phyloP scores from a whole-genome alignment of 768 basidiomycete species.

The Termitomyces sp. region DNA sequence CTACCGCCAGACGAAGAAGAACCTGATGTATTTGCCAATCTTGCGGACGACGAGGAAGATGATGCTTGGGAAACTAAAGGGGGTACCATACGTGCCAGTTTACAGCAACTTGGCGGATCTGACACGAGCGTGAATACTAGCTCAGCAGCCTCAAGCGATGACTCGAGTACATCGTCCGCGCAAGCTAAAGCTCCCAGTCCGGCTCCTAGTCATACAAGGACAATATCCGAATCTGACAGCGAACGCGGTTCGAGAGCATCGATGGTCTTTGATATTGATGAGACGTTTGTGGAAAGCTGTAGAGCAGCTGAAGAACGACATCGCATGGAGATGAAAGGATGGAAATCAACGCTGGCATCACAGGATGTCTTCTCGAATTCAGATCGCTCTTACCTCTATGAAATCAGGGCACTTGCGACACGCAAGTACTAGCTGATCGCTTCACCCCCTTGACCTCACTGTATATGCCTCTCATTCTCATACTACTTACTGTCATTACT shows the following conservation, averaged over 20 bases:
- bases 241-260: slow-evolving; percentile 80
- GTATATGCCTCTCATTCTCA: slow-evolving; percentile 10
- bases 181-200: slow-evolving; percentile 52
- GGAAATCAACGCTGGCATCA: slow-evolving; percentile 44
- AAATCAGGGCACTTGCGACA: slow-evolving; percentile 84
- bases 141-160: slow-evolving; percentile 19
- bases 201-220: slow-evolving; percentile 57
- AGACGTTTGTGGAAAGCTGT: slow-evolving; percentile 69
- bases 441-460: slow-evolving; percentile 12
- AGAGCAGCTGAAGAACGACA: slow-evolving; percentile 80
- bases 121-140: slow-evolving; percentile 29
- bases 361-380: slow-evolving; percentile 39
- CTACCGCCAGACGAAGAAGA: slow-evolving; percentile 87
- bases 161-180: slow-evolving; percentile 22
- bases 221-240: slow-evolving; percentile 73
- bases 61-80: slow-evolving; percentile 69
- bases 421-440: slow-evolving; percentile 58
- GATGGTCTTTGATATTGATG: slow-evolving; percentile 74
- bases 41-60: slow-evolving; percentile 89
- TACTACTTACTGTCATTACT: slow-evolving; percentile 13
- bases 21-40: slow-evolving; percentile 91
- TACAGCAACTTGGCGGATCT: slow-evolving; percentile 30
- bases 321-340: slow-evolving; percentile 79
- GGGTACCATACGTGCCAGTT: slow-evolving; percentile 73
- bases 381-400: slow-evolving; percentile 67